phyloP scores from a whole-genome alignment of 768 basidiomycete species.

The Gymnopilus dilepis region DNA sequence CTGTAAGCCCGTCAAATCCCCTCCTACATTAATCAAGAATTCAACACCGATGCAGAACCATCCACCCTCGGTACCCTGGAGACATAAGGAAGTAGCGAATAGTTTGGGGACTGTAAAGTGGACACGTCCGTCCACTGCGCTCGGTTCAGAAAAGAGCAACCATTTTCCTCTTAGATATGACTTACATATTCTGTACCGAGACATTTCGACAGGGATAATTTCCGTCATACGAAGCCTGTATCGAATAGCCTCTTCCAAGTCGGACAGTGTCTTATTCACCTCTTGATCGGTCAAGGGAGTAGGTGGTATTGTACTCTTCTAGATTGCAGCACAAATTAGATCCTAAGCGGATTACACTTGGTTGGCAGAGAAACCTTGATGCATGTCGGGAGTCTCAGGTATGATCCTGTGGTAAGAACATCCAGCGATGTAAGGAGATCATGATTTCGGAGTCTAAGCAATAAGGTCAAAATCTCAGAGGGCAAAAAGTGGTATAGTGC shows the following conservation, averaged over 20 bases:
- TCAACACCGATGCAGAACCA: constrained; percentile 89
- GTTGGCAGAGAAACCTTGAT: constrained; percentile 63
- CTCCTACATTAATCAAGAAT: constrained; percentile 75
- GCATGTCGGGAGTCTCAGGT: constrained; percentile 77
- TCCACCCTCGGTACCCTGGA: constrained; percentile 72
- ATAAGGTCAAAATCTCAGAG: constrained; percentile 15
- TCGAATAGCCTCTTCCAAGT: constrained; percentile 80
- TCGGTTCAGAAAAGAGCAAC: background rate
- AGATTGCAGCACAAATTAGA: constrained; percentile 13
- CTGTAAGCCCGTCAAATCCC: constrained; percentile 75
- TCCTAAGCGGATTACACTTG: constrained; percentile 14
- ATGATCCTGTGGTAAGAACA: constrained; percentile 86
- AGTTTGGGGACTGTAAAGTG: constrained; percentile 74
- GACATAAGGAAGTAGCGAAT: constrained; percentile 76
- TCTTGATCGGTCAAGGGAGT: constrained; percentile 69
- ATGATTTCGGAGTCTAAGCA: constrained; percentile 82
- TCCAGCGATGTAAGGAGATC: constrained; percentile 92
- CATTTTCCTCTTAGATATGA: background rate
- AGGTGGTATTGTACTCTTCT: constrained; percentile 76
- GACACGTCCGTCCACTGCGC: constrained; percentile 75
- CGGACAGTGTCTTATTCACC: constrained; percentile 65
- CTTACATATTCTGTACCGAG: constrained; percentile 66
- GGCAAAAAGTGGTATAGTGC: background rate
- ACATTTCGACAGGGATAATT: constrained; percentile 84
- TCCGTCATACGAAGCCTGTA: constrained; percentile 82